phyloP scores from a whole-genome alignment of 78 protist species.

The Anaeramoeba flamelloides region DNA sequence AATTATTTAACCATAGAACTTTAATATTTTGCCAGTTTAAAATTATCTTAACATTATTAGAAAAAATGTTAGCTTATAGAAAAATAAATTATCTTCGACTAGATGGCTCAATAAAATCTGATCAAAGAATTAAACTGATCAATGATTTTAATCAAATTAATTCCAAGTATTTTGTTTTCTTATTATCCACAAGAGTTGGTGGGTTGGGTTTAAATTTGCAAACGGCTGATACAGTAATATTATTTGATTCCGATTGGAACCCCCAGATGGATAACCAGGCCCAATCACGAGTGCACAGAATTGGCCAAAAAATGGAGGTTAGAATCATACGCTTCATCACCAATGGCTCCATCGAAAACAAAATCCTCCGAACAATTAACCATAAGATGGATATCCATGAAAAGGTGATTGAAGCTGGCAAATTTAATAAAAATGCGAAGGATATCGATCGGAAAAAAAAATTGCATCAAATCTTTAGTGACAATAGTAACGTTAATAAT shows the following conservation, averaged over 20 bases:
- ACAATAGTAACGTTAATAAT: no score
- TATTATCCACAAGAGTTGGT: not conserved
- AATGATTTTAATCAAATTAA: not conserved
- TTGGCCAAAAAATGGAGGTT: not conserved
- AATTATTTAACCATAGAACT: no score
- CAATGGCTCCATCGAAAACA: not conserved
- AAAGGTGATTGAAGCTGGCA: no score
- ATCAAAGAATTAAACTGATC: not conserved
- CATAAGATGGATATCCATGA: no score
- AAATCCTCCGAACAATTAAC: no score
- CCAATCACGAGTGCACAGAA: not conserved
- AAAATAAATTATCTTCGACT: not conserved
- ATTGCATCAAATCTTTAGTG: no score
- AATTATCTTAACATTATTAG: not conserved
- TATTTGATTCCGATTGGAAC: not conserved
- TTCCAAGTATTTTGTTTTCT: not conserved
- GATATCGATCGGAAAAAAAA: no score
- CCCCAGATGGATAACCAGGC: not conserved
- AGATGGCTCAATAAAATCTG: not conserved
- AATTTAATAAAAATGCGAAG: no score
- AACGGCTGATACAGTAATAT: not conserved
- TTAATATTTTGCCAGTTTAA: not conserved
- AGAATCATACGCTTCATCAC: not conserved
- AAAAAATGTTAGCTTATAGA: not conserved
- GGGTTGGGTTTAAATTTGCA: not conserved